phyloP scores from a whole-genome alignment of 2,329 filamentous ascomycete species.

The Colletotrichum sojae region DNA sequence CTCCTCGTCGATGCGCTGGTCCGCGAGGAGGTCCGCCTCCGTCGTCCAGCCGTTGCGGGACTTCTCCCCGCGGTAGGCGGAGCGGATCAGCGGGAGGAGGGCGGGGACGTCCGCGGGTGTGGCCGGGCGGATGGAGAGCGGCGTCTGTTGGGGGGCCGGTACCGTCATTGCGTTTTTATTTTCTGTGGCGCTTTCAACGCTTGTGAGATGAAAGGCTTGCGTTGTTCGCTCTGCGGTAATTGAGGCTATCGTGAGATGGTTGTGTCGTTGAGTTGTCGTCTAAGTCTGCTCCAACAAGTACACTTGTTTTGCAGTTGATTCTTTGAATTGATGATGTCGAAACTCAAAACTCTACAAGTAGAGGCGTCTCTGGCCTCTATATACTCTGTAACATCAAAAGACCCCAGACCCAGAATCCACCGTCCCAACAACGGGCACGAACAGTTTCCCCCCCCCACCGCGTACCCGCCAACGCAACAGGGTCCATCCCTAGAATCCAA shows the following conservation, averaged over 20 bases:
- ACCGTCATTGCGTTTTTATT: constrained; percentile 7
- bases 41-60: constrained; percentile 62
- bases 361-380: background rate
- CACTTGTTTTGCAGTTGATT: too few relatives aligned
- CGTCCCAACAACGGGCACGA: background rate
- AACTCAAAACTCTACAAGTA: background rate
- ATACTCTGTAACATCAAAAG: background rate
- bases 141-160: background rate
- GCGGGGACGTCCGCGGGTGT: constrained; percentile 48
- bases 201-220: too few relatives aligned
- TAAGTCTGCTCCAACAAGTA: too few relatives aligned
- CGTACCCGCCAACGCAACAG: background rate
- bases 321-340: too few relatives aligned
- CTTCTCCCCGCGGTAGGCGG: constrained; percentile 60
- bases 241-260: too few relatives aligned
- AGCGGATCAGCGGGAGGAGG: constrained; percentile 56
- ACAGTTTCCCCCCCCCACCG: background rate
- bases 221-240: too few relatives aligned
- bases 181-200: too few relatives aligned
- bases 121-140: constrained; percentile 53
- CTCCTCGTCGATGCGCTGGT: constrained; percentile 57
- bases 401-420: constrained; percentile 8
- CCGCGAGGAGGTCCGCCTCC: constrained; percentile 59
- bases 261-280: too few relatives aligned
- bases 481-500: background rate